These are phyloP conservation scores for Fusarium transvaalense DNA, from an alignment of 2,329 filamentous ascomycete genomes.

Conservation along the genomic window DNA sequence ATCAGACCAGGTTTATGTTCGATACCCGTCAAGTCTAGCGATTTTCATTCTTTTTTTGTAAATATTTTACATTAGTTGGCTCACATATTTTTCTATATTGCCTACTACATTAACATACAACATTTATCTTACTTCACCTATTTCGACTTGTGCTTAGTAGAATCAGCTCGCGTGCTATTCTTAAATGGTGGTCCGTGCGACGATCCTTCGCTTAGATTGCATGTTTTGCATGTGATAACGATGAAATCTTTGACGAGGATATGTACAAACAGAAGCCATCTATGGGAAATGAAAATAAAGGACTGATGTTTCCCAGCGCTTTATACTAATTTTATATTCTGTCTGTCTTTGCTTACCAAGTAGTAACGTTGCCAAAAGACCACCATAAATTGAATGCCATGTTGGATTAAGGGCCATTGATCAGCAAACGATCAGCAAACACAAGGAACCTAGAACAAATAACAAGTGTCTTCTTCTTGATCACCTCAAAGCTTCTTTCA, in stretches of 20 bases:
- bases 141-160: not conserved
- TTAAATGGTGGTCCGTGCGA: constrained; percentile 17
- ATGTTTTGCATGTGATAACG: constrained; percentile 28
- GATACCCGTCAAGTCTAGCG: constrained; percentile 47
- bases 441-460: not conserved
- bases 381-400: no score
- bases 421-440: not conserved
- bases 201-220: constrained; percentile 4
- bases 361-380: not conserved
- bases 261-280: not conserved
- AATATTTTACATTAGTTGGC: constrained; percentile 1
- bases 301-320: no score
- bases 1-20: constrained; percentile 46
- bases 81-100: not conserved
- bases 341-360: no score
- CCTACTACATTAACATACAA: not conserved
- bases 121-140: not conserved
- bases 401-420: not conserved
- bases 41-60: constrained; percentile 25
- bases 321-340: no score
- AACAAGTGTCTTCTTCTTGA: not conserved
- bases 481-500: not conserved
- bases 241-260: not conserved
- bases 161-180: not conserved
- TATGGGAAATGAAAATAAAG: not conserved